phyloP scores from a whole-genome alignment of 176 grass and related monocot species.

The Saccharum officinarum region DNA sequence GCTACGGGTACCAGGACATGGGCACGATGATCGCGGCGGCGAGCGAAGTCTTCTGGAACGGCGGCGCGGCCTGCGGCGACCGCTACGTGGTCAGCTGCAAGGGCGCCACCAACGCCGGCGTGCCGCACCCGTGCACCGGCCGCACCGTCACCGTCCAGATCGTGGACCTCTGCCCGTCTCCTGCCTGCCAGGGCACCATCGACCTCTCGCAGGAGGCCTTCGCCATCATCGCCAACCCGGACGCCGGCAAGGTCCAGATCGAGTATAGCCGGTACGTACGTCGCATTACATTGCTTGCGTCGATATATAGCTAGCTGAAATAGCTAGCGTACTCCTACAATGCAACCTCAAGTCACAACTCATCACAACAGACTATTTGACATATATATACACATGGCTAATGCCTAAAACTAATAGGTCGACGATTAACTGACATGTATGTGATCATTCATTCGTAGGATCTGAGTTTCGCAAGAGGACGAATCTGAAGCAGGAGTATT shows the following conservation, averaged over 20 bases:
- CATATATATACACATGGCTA: no score
- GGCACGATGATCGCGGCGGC: slow-evolving; percentile 60
- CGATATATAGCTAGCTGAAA: no score
- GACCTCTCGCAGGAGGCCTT: slow-evolving; percentile 71
- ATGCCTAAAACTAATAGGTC: no score
- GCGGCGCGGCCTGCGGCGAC: slow-evolving; percentile 46
- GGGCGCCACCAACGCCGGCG: slow-evolving; percentile 39
- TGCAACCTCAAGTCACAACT: no score
- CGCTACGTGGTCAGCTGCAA: slow-evolving; percentile 36
- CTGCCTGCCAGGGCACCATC: slow-evolving; percentile 31
- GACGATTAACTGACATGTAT: no score
- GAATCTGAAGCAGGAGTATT: no score
- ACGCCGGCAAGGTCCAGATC: slow-evolving; percentile 56
- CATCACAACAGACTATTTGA: no score
- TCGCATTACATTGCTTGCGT: no score
- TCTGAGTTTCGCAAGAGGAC: no score
- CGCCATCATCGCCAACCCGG: slow-evolving; percentile 42
- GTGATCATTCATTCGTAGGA: no score
- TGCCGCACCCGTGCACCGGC: slow-evolving; percentile 48
- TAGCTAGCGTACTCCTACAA: no score
- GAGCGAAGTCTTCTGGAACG: slow-evolving; percentile 37
- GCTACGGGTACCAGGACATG: slow-evolving; percentile 32
- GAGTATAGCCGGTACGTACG: slow-evolving; percentile 36
- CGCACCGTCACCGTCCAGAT: slow-evolving; percentile 42
- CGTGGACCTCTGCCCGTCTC: slow-evolving; percentile 39